phyloP scores from a whole-genome alignment of 495 filamentous ascomycete species.

The Sordaria brevicollis region DNA sequence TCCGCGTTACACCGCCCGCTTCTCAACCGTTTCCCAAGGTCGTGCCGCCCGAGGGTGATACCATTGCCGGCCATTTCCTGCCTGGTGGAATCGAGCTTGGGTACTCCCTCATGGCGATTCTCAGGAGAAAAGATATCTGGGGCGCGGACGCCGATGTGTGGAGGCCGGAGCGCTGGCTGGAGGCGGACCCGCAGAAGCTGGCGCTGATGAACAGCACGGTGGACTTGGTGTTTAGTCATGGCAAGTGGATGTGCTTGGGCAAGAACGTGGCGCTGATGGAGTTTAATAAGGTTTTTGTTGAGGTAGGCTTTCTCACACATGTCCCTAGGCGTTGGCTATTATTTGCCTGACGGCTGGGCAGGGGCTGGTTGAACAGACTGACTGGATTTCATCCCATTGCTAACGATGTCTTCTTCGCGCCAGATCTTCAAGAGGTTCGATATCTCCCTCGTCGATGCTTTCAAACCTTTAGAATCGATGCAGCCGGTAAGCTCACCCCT shows the following conservation, averaged over 20 bases:
- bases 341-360: too few species aligned
- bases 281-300: conserved; percentile 41
- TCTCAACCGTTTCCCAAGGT: conserved; percentile 36
- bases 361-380: too few species aligned
- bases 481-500: too few species aligned
- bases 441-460: too few species aligned
- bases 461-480: too few species aligned
- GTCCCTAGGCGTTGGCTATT: too few species aligned
- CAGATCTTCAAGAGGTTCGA: too few species aligned
- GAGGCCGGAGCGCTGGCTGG: conserved; percentile 44
- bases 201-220: conserved; percentile 23
- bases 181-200: conserved; percentile 20
- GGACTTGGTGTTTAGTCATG: conserved; percentile 25
- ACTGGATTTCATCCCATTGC: too few species aligned
- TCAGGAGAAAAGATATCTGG: conserved; percentile 23
- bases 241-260: conserved; percentile 29
- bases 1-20: conserved; percentile 31
- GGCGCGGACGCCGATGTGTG: conserved; percentile 36
- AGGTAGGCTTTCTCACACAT: conserved; percentile 33
- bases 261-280: conserved; percentile 26
- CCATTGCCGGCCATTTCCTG: conserved; percentile 37
- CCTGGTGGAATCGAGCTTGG: conserved; percentile 40
- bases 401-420: too few species aligned
- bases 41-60: conserved; percentile 38
- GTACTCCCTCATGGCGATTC: conserved; percentile 16